Conservation (phyloP, 208 protist species). For the Trypanosomatidae sp. region DNA sequence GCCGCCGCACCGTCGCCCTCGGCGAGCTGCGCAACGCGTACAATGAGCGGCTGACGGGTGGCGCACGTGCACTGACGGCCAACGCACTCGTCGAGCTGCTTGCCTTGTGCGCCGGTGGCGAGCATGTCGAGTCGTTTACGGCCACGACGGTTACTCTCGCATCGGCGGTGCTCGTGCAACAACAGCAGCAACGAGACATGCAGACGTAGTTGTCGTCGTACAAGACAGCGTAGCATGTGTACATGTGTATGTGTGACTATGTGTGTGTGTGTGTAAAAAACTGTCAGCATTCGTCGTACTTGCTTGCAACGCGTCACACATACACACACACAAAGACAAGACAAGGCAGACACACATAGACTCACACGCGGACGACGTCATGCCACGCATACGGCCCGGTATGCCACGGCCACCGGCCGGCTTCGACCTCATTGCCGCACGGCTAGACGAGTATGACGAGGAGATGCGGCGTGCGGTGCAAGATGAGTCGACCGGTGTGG, state of each 20-base stretch:
- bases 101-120: slow-evolving; percentile 56
- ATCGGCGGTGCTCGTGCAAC: too few relatives aligned
- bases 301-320: neutral
- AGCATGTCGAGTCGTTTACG: slow-evolving; percentile 62
- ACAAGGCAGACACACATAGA: neutral
- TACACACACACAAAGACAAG: neutral
- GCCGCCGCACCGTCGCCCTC: slow-evolving; percentile 24
- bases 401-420: slow-evolving; percentile 72
- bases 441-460: slow-evolving; percentile 54
- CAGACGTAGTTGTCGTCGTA: too few relatives aligned
- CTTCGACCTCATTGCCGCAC: slow-evolving; percentile 45
- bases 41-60: slow-evolving; percentile 43
- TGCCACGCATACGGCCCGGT: slow-evolving; percentile 66
- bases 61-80: slow-evolving; percentile 28
- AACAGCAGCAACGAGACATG: too few relatives aligned
- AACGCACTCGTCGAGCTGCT: slow-evolving; percentile 77
- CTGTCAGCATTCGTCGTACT: neutral
- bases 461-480: slow-evolving; percentile 58
- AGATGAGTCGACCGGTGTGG: slow-evolving; percentile 40
- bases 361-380: neutral
- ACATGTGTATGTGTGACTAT: neutral
- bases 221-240: neutral
- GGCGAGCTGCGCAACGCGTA: slow-evolving; percentile 48
- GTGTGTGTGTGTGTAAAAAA: neutral
- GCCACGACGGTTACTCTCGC: slow-evolving; percentile 42